Percentiles rank a stretch among this genome's conserved stretches.
Evolutionary conservation across 495 filamentous ascomycete genomes (phyloP).

Genomic region (Aeminium ludgeri): DNA sequence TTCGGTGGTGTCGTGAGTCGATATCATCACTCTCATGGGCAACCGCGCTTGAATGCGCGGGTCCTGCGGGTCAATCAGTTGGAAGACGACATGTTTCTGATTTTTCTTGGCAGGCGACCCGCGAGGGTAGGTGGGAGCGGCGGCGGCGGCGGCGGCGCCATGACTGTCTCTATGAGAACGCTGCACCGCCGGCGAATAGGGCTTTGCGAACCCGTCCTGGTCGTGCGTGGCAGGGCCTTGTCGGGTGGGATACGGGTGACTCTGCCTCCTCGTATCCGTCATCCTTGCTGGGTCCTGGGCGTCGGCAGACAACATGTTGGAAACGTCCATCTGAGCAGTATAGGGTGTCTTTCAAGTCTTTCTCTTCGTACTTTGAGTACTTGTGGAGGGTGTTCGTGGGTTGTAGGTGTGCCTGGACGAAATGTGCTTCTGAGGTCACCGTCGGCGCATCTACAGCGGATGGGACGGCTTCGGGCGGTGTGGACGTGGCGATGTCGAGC

Average conservation of each 20-base stretch:
- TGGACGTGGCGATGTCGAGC: neutral
- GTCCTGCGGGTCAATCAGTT: constrained; percentile 59
- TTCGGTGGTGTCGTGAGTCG: constrained; percentile 82
- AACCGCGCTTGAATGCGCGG: constrained; percentile 60
- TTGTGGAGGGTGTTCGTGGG: neutral
- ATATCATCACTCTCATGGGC: constrained; percentile 83
- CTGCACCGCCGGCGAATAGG: neutral
- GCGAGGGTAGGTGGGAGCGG: constrained; percentile 7
- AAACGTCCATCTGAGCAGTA: constrained; percentile 25
- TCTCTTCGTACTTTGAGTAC: neutral
- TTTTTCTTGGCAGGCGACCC: constrained; percentile 27
- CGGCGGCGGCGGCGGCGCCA: neutral
- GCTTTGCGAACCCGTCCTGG: neutral
- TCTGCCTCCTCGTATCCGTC: constrained; percentile 12
- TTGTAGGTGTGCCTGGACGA: neutral
- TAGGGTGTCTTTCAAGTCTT: neutral
- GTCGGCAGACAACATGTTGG: constrained; percentile 27
- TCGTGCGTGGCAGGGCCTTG: constrained; percentile 2
- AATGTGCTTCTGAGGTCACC: constrained; percentile 1
- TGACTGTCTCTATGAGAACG: constrained; percentile 1
- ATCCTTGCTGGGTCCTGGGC: constrained; percentile 8
- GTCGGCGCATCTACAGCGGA: constrained; percentile 9
- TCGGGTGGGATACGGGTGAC: constrained; percentile 27
- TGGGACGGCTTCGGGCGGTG: neutral
- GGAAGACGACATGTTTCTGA: constrained; percentile 64